These are phyloP conservation scores for Biscutella laevigata DNA, from an alignment of 441 rosid genomes.

Conservation along the genomic window DNA sequence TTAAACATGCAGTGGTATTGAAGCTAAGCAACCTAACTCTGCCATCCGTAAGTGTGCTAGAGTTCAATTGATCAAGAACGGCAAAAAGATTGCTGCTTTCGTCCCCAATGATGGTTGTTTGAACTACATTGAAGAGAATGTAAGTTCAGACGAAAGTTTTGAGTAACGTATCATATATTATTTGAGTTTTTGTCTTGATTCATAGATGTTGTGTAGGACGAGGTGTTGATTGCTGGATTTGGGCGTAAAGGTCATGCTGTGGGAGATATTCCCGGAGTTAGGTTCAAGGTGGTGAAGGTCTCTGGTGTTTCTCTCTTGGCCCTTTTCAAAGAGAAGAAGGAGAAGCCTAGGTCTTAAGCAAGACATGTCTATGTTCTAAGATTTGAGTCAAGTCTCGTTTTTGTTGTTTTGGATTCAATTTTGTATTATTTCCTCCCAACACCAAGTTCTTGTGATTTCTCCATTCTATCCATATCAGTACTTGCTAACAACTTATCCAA, in stretches of 20 bases:
- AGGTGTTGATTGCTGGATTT: conserved; percentile 50
- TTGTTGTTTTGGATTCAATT: too few relatives aligned
- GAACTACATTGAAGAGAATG: conserved; percentile 55
- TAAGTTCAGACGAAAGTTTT: too few relatives aligned
- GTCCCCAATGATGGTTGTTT: conserved; percentile 61
- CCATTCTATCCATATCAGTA: too few relatives aligned
- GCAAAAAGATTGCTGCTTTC: conserved; percentile 58
- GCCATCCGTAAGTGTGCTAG: conserved; percentile 57
- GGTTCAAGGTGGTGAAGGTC: conserved; percentile 66
- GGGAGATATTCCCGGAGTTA: conserved; percentile 60
- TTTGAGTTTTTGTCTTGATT: too few relatives aligned
- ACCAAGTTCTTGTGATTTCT: too few relatives aligned
- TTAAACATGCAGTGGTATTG: conserved; percentile 38
- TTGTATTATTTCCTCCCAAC: background rate
- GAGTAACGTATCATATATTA: too few relatives aligned
- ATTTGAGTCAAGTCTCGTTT: conserved; percentile 11
- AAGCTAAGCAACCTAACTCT: conserved; percentile 60
- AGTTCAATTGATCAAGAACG: conserved; percentile 51
- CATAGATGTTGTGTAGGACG: conserved; percentile 32
- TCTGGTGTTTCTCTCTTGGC: conserved; percentile 63
- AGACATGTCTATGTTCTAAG: conserved; percentile 4
- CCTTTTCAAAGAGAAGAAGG: conserved; percentile 62
- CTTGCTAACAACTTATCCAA: too few relatives aligned
- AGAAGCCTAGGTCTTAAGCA: conserved; percentile 55
- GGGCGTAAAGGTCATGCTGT: conserved; percentile 57